phyloP scores from a whole-genome alignment of 2,329 filamentous ascomycete genomes.

The Aschersonia sp. region DNA sequence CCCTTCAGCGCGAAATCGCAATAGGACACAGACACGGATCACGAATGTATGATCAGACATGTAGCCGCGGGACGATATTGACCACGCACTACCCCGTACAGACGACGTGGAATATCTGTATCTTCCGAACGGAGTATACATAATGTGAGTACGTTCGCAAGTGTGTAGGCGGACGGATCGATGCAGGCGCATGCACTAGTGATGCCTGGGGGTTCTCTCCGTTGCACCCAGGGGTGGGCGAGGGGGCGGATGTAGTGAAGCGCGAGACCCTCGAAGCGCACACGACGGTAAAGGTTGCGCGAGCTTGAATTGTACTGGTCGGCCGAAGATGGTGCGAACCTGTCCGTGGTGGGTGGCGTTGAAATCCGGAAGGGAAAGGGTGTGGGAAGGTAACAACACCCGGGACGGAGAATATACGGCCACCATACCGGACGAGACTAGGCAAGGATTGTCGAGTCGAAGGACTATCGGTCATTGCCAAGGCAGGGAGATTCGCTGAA shows the following conservation, averaged over 20 bases:
- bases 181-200: slow-evolving; percentile 3
- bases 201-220: neutral
- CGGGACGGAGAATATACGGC: slow-evolving; percentile 2
- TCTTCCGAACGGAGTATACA: neutral
- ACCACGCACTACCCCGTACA: neutral
- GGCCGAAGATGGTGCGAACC: slow-evolving; percentile 2
- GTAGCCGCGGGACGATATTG: neutral
- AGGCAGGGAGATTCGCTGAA: neutral
- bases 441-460: slow-evolving; percentile 1
- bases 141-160: neutral
- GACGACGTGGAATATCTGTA: too few relatives aligned
- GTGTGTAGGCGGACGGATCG: neutral
- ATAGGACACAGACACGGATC: neutral
- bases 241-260: neutral
- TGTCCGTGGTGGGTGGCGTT: slow-evolving; percentile 6
- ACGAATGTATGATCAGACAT: neutral
- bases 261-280: slow-evolving; percentile 1
- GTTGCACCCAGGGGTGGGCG: slow-evolving; percentile 1
- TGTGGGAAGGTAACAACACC: slow-evolving; percentile 1
- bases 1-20: neutral
- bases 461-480: slow-evolving; percentile 3
- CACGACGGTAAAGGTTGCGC: slow-evolving; percentile 1
- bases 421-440: slow-evolving; percentile 4
- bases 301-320: slow-evolving; percentile 1
- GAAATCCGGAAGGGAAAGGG: slow-evolving; percentile 5